Base-by-base conservation (phyloP, 192 early-diverging fungal species). In the Entomortierella beljakovae region DNA sequence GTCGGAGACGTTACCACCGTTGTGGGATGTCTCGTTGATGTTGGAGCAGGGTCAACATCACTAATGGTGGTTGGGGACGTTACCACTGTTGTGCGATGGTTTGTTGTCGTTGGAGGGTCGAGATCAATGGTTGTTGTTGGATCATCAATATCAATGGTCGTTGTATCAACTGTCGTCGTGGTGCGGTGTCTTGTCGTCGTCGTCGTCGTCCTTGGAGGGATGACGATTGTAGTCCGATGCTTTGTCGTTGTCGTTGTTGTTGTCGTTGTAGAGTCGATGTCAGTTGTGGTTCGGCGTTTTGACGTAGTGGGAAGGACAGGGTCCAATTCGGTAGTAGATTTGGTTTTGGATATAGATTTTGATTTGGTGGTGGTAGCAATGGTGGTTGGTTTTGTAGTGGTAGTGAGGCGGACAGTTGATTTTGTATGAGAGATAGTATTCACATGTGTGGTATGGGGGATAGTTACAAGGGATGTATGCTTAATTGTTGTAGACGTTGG, bases 241-340 rank as follows among this genome's bases (percentile, higher is more conserved):
- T 46, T 63, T 11, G 61, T 64, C 61, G 29, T 64, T 52, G 61
- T 40, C 28, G 6, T 43, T 48, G 37, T 61, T 42, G 16, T 61
- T 16, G 15, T 29, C 23, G 26, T 61, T 11, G 60, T 46, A 1
- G 26, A 37, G 29, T 49, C 22, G n/a, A 18, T 38, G 62, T 26
- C 48, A 23, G 52, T 22, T 20, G 32, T 64, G 34, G 62, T 64
- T 15, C 48, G 34, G 13, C 48, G 48, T 29, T 54, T 66, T 3
- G 20, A 16, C 2, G 53, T 38, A 29, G 53, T 13, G 25, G 11
- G 43, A 10, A 20, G 4, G 43, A 46, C 43, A 16, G 43, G n/a
- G n/a, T n/a, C n/a, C n/a, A n/a, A n/a, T n/a, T n/a, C n/a, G n/a
- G n/a, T n/a, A n/a, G n/a, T n/a, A n/a, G n/a, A n/a, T n/a, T n/a